Evolutionary conservation across 257 asterid genomes (phyloP).

Genomic region (Solanum bukasovii): DNA sequence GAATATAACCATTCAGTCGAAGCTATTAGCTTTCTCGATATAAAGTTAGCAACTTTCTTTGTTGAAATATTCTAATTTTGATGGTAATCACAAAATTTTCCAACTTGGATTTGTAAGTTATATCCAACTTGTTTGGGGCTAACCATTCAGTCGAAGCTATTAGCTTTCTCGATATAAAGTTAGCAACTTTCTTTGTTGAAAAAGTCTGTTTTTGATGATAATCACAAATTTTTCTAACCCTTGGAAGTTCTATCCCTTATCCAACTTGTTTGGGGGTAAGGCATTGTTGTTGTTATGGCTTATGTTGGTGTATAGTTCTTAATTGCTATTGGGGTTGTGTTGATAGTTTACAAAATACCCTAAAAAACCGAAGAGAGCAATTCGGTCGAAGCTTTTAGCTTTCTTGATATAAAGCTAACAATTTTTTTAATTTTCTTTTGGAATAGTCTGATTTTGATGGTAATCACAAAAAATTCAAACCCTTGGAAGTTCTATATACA

Average conservation of each 20-base stretch:
- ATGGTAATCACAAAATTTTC: background rate
- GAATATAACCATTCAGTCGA: background rate
- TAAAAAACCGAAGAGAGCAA: background rate
- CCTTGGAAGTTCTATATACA: background rate
- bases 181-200: background rate
- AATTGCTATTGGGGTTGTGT: background rate
- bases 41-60: background rate
- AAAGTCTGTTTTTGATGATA: background rate
- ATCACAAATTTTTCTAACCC: background rate
- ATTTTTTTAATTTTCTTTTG: background rate
- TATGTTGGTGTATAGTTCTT: background rate
- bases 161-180: background rate
- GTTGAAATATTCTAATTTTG: background rate
- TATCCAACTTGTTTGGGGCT: background rate
- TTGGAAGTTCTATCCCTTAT: background rate
- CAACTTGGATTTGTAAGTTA: background rate
- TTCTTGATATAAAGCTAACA: background rate
- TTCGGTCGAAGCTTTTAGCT: background rate
- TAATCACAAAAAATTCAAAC: background rate
- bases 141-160: background rate
- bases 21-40: background rate
- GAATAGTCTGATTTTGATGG: background rate
- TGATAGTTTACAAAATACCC: background rate
- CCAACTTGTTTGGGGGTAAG: background rate
- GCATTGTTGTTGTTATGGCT: background rate